Percentiles rank a stretch among this genome's conserved stretches.
Evolutionary conservation across 345 rosid genomes (phyloP).

Genomic region (Salix exigua): DNA sequence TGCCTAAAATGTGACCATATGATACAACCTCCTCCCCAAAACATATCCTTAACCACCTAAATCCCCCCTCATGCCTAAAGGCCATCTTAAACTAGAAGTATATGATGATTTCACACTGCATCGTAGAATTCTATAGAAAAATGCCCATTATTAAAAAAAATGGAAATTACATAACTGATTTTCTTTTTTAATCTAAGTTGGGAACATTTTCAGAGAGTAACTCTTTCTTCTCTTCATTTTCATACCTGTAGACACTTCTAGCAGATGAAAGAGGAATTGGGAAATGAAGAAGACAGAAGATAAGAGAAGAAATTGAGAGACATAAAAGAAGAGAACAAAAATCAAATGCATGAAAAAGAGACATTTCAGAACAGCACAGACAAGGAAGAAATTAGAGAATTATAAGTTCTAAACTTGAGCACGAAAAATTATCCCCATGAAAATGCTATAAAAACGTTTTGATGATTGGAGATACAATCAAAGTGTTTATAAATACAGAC

Average conservation of each 20-base stretch:
- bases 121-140: background rate
- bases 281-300: background rate
- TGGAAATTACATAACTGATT: background rate
- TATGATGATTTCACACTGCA: background rate
- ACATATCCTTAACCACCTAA: background rate
- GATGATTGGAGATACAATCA: background rate
- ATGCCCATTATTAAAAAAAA: background rate
- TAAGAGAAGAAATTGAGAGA: background rate
- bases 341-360: background rate
- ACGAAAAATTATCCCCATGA: background rate
- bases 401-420: background rate
- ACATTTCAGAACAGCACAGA: background rate
- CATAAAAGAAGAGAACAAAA: background rate
- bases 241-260: background rate
- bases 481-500: background rate
- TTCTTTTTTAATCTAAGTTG: background rate
- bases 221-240: background rate
- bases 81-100: background rate
- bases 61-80: background rate
- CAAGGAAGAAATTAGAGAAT: background rate
- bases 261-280: background rate
- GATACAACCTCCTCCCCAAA: background rate
- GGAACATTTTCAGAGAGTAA: background rate
- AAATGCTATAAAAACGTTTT: background rate
- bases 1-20: background rate